Base-by-base conservation (phyloP, 495 filamentous ascomycete genomes). In the Cercophora scortea region DNA sequence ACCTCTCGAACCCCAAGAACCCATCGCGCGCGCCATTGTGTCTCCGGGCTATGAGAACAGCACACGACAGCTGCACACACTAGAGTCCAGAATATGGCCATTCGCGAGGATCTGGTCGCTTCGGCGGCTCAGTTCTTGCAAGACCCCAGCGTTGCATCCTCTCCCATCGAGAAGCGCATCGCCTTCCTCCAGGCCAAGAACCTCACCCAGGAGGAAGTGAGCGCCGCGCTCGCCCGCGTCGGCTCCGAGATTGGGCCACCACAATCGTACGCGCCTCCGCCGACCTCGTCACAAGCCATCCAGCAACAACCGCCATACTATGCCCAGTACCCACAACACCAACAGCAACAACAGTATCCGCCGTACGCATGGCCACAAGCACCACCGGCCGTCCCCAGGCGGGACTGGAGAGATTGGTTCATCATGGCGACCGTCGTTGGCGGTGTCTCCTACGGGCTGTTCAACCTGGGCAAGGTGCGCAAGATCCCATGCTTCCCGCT, bases 401-500 rank as follows among this genome's bases (percentile, higher is more conserved):
- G 93, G 55, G 93, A 99, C 66, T 99, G 93, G 93, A 79, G 93
- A 45, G 93, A 99, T 61, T 96, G 88, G 87, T 99, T 96, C 65
- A 95, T 96, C 58, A 89, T 95, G 88, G 90, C 91, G 8, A 96
- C 90, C 0, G 86, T 95, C 8, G 84, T 92, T 55, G 85, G 87
- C 41, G 88, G 89, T 39, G 83, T 94, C 4, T 78, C 87, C 8
- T 95, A 94, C 61, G 90, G 89, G 3, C 66, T 93, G n/a, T 96
- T 90, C 64, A 80, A 82, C 59, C 78, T 95, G 9, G 84, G 88
- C 52, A 95, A 95, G 81, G 87, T 87, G 66, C 10, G 60, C 32
- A 18, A 11, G 25, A 5, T 25, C 25, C 25, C 25, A 25, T n/a
- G 25, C 25, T 25, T 25, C 25, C 5, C 25, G 5, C 25, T 5